phyloP scores from a whole-genome alignment of 2,329 filamentous ascomycete species.

The Colletotrichum sp. region DNA sequence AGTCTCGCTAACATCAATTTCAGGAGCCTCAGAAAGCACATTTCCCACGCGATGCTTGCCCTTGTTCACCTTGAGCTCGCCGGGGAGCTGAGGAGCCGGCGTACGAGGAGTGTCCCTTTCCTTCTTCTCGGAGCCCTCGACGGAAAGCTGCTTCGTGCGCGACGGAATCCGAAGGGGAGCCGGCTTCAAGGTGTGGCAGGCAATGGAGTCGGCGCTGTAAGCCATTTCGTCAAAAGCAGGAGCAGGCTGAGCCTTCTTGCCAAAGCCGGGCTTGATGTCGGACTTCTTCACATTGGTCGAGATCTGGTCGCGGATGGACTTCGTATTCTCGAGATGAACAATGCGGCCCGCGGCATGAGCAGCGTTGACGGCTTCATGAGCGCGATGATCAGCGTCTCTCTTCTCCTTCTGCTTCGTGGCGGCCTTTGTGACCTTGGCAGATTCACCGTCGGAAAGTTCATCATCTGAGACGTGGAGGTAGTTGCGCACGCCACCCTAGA shows the following conservation, averaged over 20 bases:
- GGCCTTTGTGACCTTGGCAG: neutral
- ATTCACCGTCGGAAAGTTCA: conserved; percentile 23
- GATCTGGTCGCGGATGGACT: neutral
- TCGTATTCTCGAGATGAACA: neutral
- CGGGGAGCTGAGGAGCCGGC: neutral
- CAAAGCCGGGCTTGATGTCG: neutral
- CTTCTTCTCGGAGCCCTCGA: neutral
- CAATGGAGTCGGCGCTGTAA: conserved; percentile 13
- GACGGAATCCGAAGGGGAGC: conserved; percentile 19
- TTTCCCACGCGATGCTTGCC: neutral
- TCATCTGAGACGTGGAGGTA: conserved; percentile 35
- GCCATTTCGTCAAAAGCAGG: conserved; percentile 1
- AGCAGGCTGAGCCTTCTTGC: neutral
- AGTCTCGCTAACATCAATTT: neutral
- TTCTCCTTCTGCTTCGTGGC: neutral
- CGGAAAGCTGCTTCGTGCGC: neutral
- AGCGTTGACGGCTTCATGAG: conserved; percentile 5
- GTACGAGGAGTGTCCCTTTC: neutral
- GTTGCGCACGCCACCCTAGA: conserved; percentile 35
- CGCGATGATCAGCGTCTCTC: neutral
- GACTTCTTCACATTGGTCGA: conserved; percentile 1
- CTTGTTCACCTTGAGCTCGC: neutral
- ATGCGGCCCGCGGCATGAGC: neutral
- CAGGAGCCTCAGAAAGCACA: neutral
- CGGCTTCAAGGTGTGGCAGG: conserved; percentile 19